phyloP scores from a whole-genome alignment of 768 basidiomycete genomes.

The Tulasnella sp. region DNA sequence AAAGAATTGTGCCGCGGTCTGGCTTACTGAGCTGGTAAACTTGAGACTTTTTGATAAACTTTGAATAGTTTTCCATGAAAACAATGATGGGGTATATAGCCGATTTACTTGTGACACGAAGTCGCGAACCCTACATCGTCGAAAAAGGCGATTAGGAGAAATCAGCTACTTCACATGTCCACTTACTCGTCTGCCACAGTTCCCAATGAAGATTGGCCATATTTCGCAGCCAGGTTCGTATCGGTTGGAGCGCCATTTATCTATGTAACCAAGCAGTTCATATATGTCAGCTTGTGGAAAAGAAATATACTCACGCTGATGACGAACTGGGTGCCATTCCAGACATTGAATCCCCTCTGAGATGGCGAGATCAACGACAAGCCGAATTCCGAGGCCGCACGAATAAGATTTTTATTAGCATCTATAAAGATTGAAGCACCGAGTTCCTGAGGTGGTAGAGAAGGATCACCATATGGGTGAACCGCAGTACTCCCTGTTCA shows the following conservation, averaged over 20 bases:
- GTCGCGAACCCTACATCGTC: too few relatives aligned
- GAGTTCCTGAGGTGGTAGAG: slow-evolving; percentile 55
- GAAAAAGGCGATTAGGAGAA: too few relatives aligned
- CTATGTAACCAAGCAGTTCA: too few relatives aligned
- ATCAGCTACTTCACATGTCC: too few relatives aligned
- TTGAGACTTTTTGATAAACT: slow-evolving; percentile 36
- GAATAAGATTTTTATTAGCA: slow-evolving; percentile 55
- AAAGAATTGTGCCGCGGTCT: slow-evolving; percentile 47
- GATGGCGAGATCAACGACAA: too few relatives aligned
- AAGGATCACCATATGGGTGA: slow-evolving; percentile 52
- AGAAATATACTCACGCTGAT: slow-evolving; percentile 38
- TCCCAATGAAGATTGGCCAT: too few relatives aligned
- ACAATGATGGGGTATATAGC: slow-evolving; percentile 42
- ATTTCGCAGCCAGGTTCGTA: too few relatives aligned
- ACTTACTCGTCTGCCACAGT: too few relatives aligned
- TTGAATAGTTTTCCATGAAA: slow-evolving; percentile 50
- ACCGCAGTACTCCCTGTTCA: slow-evolving; percentile 73
- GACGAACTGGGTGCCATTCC: slow-evolving; percentile 69
- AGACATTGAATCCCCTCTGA: too few relatives aligned
- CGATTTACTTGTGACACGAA: too few relatives aligned
- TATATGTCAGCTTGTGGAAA: too few relatives aligned
- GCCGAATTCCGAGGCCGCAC: slow-evolving; percentile 71
- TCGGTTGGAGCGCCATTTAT: too few relatives aligned
- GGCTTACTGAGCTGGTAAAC: slow-evolving; percentile 29
- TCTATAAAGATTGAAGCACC: slow-evolving; percentile 82